Conservation (phyloP, 768 basidiomycete species). For the Tylopilus cervinicoccineus region DNA sequence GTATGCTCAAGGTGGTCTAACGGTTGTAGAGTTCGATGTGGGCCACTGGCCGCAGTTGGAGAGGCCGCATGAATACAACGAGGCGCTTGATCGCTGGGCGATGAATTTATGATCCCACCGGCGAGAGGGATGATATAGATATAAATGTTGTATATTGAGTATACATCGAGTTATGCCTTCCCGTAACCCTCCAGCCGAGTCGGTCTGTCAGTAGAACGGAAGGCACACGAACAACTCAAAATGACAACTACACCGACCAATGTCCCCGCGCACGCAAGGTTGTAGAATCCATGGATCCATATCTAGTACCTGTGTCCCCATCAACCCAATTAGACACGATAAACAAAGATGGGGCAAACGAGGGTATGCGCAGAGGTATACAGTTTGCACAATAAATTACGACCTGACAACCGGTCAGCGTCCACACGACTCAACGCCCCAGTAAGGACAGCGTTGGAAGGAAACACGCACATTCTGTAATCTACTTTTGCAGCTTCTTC, state of each 20-base stretch:
- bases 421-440: constrained; percentile 21
- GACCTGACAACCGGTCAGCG: constrained; percentile 76
- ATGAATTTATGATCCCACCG: constrained; percentile 5
- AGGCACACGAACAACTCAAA: neutral
- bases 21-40: constrained; percentile 31
- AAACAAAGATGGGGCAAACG: neutral
- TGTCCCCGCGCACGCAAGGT: neutral
- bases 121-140: neutral
- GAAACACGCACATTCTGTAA: constrained; percentile 82
- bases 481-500: constrained; percentile 39
- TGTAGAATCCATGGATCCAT: constrained; percentile 5
- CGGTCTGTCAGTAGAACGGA: neutral
- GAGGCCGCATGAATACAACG: constrained; percentile 32
- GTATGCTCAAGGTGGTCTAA: constrained; percentile 26
- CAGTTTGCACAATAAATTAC: constrained; percentile 37
- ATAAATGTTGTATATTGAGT: constrained; percentile 3
- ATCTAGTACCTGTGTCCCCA: constrained; percentile 27
- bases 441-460: constrained; percentile 15
- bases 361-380: constrained; percentile 12
- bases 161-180: neutral
- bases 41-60: constrained; percentile 39
- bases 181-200: neutral
- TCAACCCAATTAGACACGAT: constrained; percentile 9
- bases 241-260: neutral
- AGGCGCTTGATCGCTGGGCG: constrained; percentile 34